Evolutionary conservation across 345 rosid genomes (phyloP).

Genomic region (Theobroma cacao): DNA sequence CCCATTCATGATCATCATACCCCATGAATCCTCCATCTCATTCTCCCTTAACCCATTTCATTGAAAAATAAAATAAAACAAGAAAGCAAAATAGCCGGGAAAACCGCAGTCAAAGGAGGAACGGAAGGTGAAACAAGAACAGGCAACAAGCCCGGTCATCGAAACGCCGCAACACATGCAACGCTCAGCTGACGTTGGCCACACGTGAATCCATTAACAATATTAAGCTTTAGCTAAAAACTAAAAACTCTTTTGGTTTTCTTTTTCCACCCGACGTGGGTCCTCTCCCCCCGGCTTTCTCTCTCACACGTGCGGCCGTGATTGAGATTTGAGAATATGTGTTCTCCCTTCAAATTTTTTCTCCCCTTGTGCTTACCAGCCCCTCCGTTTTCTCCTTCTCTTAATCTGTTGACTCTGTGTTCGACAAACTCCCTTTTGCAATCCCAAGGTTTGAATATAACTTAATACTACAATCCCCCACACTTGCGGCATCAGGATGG

Average conservation of each 20-base stretch:
- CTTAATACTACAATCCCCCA: not conserved
- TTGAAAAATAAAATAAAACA: not conserved
- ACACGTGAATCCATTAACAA: constrained; percentile 40
- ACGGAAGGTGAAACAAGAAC: not conserved
- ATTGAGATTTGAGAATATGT: constrained; percentile 15
- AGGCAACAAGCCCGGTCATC: constrained; percentile 33
- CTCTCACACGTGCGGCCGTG: constrained; percentile 34
- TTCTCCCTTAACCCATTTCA: no score
- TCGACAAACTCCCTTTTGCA: constrained; percentile 4
- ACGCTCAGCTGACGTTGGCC: constrained; percentile 31
- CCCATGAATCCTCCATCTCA: no score
- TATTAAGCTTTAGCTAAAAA: not conserved
- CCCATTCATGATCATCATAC: no score
- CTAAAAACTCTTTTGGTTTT: no score
- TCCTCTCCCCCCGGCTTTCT: no score
- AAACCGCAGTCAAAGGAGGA: constrained; percentile 23
- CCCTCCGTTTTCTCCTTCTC: not conserved
- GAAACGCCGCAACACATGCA: constrained; percentile 52
- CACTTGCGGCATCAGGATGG: not conserved
- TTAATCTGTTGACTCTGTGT: constrained; percentile 3
- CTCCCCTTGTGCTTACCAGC: not conserved
- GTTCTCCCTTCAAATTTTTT: not conserved
- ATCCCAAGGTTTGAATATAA: constrained; percentile 22
- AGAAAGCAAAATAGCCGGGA: constrained; percentile 8
- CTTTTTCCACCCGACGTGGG: no score